phyloP scores from a whole-genome alignment of 2,329 filamentous ascomycete genomes.

The Emydomyces testavorans region DNA sequence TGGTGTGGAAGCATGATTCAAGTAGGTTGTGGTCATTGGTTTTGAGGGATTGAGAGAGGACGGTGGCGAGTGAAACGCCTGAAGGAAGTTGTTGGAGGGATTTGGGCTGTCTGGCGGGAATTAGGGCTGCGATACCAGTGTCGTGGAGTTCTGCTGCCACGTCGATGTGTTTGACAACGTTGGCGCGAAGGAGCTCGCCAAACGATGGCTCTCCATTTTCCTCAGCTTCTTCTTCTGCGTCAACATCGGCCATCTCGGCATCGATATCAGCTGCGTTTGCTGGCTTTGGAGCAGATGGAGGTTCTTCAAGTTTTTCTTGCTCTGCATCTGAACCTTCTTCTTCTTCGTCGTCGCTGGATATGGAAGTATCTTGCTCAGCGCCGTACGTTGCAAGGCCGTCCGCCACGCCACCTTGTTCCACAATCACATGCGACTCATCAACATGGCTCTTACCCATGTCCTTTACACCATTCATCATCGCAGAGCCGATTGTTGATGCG shows the following conservation, averaged over 20 bases:
- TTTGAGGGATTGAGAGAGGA: slow-evolving; percentile 84
- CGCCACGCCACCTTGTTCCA: slow-evolving; percentile 40
- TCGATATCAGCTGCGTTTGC: slow-evolving; percentile 22
- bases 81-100: slow-evolving; percentile 49
- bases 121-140: slow-evolving; percentile 35
- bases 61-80: slow-evolving; percentile 73
- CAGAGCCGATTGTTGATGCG: slow-evolving; percentile 35
- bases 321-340: slow-evolving; percentile 14
- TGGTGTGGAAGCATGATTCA: slow-evolving; percentile 79
- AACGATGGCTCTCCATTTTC: slow-evolving; percentile 56
- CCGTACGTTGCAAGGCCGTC: slow-evolving; percentile 28
- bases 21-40: slow-evolving; percentile 84
- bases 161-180: slow-evolving; percentile 62
- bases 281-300: background rate
- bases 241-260: slow-evolving; percentile 28
- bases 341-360: slow-evolving; percentile 23
- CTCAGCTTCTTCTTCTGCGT: slow-evolving; percentile 33
- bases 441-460: slow-evolving; percentile 42
- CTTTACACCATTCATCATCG: slow-evolving; percentile 44
- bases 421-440: slow-evolving; percentile 47
- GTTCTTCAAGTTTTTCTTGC: background rate
- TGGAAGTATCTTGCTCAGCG: slow-evolving; percentile 25
- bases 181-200: slow-evolving; percentile 66
- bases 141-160: slow-evolving; percentile 46
- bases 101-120: slow-evolving; percentile 35